Conservation (phyloP, 2,329 filamentous ascomycete species). For the Lasiodiplodia hormozganensis region DNA sequence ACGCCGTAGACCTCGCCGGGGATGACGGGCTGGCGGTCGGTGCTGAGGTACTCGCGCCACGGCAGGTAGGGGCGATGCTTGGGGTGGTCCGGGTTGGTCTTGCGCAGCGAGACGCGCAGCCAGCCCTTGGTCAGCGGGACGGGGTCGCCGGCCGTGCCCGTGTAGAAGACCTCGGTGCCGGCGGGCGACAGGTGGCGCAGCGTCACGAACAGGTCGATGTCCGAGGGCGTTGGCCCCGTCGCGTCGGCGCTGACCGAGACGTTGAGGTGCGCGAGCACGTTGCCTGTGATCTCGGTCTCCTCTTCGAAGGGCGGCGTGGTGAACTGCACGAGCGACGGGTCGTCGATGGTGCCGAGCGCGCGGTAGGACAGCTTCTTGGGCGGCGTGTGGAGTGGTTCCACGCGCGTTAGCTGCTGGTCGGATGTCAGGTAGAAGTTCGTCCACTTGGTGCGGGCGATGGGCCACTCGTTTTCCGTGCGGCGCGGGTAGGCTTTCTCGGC, state of each 20-base stretch:
- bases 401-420: slow-evolving; percentile 49
- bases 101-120: slow-evolving; percentile 65
- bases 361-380: slow-evolving; percentile 61
- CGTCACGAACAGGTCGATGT: slow-evolving; percentile 70
- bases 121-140: slow-evolving; percentile 70
- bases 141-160: slow-evolving; percentile 69
- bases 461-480: slow-evolving; percentile 69
- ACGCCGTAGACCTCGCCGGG: slow-evolving; percentile 64
- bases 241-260: slow-evolving; percentile 60
- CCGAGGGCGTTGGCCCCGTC: slow-evolving; percentile 51
- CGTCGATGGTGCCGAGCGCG: slow-evolving; percentile 64
- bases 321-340: slow-evolving; percentile 64
- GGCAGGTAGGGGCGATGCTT: slow-evolving; percentile 63
- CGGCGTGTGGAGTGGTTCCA: slow-evolving; percentile 38
- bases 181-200: slow-evolving; percentile 63
- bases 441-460: slow-evolving; percentile 70
- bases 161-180: slow-evolving; percentile 68
- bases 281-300: slow-evolving; percentile 74
- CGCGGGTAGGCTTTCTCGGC: slow-evolving; percentile 63
- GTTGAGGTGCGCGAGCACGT: slow-evolving; percentile 69
- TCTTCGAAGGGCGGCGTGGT: slow-evolving; percentile 62
- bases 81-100: slow-evolving; percentile 58
- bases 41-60: slow-evolving; percentile 64
- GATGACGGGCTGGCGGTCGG: slow-evolving; percentile 62
- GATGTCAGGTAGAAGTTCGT: slow-evolving; percentile 66